phyloP scores from a whole-genome alignment of 495 filamentous ascomycete species.

The Cercophora samala region DNA sequence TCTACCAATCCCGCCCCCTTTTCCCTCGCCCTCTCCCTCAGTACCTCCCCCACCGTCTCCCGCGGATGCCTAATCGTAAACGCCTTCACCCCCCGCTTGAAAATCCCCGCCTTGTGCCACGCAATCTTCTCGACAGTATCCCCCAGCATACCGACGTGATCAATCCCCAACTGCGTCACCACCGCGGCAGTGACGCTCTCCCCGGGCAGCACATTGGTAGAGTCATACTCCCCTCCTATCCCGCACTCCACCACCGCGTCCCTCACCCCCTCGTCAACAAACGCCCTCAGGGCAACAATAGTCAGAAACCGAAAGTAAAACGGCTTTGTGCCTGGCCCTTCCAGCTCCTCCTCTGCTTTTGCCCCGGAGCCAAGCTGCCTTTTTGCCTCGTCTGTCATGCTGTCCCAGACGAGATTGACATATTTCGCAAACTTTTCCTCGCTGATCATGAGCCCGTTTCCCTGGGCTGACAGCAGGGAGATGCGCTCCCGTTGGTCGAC shows the following conservation, averaged over 20 bases:
- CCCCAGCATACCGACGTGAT: constrained; percentile 51
- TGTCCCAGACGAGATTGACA: constrained; percentile 66
- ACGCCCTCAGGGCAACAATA: constrained; percentile 44
- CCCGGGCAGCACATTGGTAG: constrained; percentile 44
- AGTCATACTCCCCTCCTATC: constrained; percentile 52
- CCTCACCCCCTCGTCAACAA: constrained; percentile 40
- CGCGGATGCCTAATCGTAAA: constrained; percentile 35
- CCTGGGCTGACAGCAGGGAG: constrained; percentile 36
- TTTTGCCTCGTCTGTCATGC: constrained; percentile 30
- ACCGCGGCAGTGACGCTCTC: constrained; percentile 38
- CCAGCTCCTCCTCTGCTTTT: constrained; percentile 12
- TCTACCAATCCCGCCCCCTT: constrained; percentile 35
- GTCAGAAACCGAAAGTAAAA: constrained; percentile 58
- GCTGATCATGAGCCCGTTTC: constrained; percentile 40
- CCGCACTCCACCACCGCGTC: constrained; percentile 48
- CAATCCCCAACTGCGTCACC: constrained; percentile 47
- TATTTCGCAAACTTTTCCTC: constrained; percentile 55
- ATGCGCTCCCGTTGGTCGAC: constrained; percentile 62
- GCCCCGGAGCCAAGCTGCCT: constrained; percentile 21
- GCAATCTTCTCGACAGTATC: constrained; percentile 47
- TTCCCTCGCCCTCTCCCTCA: constrained; percentile 39
- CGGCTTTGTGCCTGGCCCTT: constrained; percentile 45
- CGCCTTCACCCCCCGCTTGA: constrained; percentile 39
- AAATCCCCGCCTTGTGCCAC: constrained; percentile 53
- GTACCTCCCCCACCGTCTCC: constrained; percentile 35